Conservation (phyloP, 805 yeast species). For the Diddensiella santjacobensis region DNA sequence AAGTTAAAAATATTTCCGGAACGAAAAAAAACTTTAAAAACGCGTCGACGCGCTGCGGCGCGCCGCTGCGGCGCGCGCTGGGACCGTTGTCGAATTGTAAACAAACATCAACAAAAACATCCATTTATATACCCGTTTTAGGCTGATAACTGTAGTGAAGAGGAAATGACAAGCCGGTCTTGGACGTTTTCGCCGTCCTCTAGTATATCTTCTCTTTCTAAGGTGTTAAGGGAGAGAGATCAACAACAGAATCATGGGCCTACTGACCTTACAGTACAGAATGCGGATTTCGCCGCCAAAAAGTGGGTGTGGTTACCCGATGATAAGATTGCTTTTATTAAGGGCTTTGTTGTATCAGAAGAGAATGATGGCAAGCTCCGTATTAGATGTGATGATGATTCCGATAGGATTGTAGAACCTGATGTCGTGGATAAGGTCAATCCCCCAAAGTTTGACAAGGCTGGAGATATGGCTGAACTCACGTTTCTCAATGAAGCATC, state of each 20-base stretch:
- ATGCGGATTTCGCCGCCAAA: conserved; percentile 35
- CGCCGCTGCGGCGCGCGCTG: too few species aligned
- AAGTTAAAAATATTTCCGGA: too few species aligned
- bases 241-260: background rate
- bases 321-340: conserved; percentile 49
- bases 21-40: too few species aligned
- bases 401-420: conserved; percentile 41
- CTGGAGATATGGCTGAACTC: conserved; percentile 92
- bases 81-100: background rate
- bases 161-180: background rate
- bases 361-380: conserved; percentile 36
- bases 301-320: conserved; percentile 81
- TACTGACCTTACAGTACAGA: conserved; percentile 16
- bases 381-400: conserved; percentile 40
- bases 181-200: conserved; percentile 10
- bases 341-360: conserved; percentile 55
- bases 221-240: conserved; percentile 9
- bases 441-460: conserved; percentile 85
- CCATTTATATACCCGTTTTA: too few species aligned
- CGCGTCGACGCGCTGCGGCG: too few species aligned
- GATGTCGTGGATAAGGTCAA: conserved; percentile 62
- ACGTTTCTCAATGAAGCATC: conserved; percentile 94
- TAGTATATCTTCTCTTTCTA: conserved; percentile 11
- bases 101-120: background rate
- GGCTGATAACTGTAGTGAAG: too few species aligned